Evolutionary conservation across 2,329 filamentous ascomycete species (phyloP).

Genomic region (Septoria petroselini): DNA sequence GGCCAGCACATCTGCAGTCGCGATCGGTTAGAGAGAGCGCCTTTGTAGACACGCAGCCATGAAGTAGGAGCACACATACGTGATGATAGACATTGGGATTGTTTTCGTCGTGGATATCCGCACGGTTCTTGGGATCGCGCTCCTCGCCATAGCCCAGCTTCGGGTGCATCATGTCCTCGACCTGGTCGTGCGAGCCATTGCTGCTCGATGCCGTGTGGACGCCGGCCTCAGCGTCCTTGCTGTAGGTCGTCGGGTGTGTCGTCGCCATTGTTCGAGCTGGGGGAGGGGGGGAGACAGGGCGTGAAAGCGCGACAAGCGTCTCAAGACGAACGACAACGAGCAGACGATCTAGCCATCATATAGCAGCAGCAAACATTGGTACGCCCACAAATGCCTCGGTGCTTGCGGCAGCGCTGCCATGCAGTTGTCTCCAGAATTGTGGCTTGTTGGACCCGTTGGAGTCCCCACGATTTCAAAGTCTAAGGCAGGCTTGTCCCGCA

Average conservation of each 20-base stretch:
- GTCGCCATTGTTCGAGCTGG: conserved; percentile 4
- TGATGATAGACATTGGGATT: conserved; percentile 24
- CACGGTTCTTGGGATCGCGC: conserved; percentile 4
- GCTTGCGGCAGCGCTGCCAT: background rate
- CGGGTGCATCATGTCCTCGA: conserved; percentile 5
- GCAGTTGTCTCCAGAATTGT: conserved; percentile 8
- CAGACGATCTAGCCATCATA: conserved; percentile 10
- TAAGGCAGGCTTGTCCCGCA: background rate
- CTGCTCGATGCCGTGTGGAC: conserved; percentile 7
- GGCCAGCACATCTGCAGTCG: conserved; percentile 13
- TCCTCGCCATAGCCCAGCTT: conserved; percentile 21
- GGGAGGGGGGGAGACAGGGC: background rate
- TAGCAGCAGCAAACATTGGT: conserved; percentile 10
- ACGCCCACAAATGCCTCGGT: conserved; percentile 12
- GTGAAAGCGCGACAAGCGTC: background rate
- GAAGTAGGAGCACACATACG: too few species aligned
- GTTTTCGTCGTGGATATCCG: conserved; percentile 17
- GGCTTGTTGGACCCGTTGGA: conserved; percentile 8
- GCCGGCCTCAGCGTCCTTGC: conserved; percentile 16
- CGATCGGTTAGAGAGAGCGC: too few species aligned
- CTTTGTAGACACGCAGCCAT: too few species aligned
- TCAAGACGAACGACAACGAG: background rate
- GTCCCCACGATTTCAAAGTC: conserved; percentile 14
- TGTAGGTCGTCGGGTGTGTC: conserved; percentile 1
- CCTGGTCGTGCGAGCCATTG: conserved; percentile 14